phyloP scores from a whole-genome alignment of 2,329 filamentous ascomycete genomes.

The Penicillium sp. region DNA sequence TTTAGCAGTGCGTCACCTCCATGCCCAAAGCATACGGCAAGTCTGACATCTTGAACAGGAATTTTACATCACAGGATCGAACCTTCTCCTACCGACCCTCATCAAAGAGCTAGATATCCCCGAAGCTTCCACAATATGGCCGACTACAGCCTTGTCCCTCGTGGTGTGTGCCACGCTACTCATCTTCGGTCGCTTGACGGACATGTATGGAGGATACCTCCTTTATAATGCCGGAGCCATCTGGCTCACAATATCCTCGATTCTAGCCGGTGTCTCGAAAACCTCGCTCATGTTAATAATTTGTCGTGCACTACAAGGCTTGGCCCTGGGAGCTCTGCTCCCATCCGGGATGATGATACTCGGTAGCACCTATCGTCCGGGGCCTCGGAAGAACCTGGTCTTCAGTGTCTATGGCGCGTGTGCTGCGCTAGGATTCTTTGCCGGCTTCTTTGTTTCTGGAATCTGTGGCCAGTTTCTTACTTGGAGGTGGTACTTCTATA shows the following conservation, averaged over 20 bases:
- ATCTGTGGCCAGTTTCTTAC: constrained; percentile 54
- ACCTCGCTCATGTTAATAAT: constrained; percentile 71
- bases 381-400: constrained; percentile 68
- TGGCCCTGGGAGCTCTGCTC: constrained; percentile 71
- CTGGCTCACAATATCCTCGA: constrained; percentile 68
- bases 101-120: constrained; percentile 65
- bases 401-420: constrained; percentile 61
- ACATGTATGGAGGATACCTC: constrained; percentile 65
- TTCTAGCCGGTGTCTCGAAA: constrained; percentile 69
- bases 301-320: constrained; percentile 71
- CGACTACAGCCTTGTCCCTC: constrained; percentile 53
- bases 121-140: constrained; percentile 60
- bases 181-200: constrained; percentile 56
- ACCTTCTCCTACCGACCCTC: constrained; percentile 66
- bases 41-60: constrained; percentile 48
- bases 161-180: constrained; percentile 51
- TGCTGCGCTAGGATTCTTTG: constrained; percentile 51
- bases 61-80: constrained; percentile 77
- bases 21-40: not conserved
- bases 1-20: constrained; percentile 50
- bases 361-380: constrained; percentile 65
- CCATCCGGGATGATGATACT: constrained; percentile 68
- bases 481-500: constrained; percentile 71
- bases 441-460: constrained; percentile 67
- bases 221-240: constrained; percentile 63